A percentile compares a stretch with the other conserved stretches of the same genome.
Conservation (phyloP, 1,284 basidiomycete species). For the Schizophyllum amplum region DNA sequence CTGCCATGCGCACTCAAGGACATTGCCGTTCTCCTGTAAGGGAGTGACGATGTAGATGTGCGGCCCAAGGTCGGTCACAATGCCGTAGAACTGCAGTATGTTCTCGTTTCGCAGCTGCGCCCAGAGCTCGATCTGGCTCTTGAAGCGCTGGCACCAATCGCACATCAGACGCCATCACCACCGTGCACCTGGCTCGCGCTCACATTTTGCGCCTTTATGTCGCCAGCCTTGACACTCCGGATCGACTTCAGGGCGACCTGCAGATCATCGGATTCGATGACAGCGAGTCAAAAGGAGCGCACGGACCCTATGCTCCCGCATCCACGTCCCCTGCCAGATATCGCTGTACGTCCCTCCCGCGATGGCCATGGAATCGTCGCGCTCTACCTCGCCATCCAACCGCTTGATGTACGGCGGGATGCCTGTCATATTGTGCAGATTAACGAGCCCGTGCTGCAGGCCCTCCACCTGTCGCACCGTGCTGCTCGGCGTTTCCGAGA, state of each 20-base stretch:
- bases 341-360: slow-evolving; percentile 43
- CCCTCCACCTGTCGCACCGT: slow-evolving; percentile 26
- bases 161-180: not conserved
- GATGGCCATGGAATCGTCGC: slow-evolving; percentile 26
- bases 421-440: slow-evolving; percentile 39
- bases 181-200: not conserved
- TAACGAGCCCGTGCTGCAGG: slow-evolving; percentile 29
- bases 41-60: slow-evolving; percentile 36
- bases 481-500: slow-evolving; percentile 21
- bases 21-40: not conserved
- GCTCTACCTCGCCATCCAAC: slow-evolving; percentile 41
- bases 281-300: too few relatives aligned
- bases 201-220: not conserved
- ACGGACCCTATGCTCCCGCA: slow-evolving; percentile 35
- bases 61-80: slow-evolving; percentile 42
- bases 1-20: not conserved
- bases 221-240: not conserved
- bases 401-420: slow-evolving; percentile 41
- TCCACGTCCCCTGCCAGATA: slow-evolving; percentile 43
- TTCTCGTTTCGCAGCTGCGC: slow-evolving; percentile 38
- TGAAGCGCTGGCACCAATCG: slow-evolving; percentile 33
- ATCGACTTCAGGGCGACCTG: not conserved
- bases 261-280: too few relatives aligned
- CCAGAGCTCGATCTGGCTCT: slow-evolving; percentile 46
- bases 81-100: slow-evolving; percentile 43